Evolutionary conservation across 768 basidiomycete genomes (phyloP).

Genomic region (Termitomyces sp.): DNA sequence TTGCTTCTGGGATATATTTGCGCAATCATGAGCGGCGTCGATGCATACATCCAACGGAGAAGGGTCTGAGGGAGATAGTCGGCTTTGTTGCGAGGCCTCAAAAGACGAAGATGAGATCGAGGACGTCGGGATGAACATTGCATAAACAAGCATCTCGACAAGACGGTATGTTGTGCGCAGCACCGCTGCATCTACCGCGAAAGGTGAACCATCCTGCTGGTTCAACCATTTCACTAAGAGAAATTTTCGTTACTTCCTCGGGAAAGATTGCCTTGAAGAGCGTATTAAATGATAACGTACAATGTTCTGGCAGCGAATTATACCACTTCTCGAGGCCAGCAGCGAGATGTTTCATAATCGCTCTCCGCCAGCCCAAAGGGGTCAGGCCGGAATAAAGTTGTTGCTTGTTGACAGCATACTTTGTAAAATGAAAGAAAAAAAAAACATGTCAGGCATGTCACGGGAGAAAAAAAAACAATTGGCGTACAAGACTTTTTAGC

Average conservation of each 20-base stretch:
- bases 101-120: neutral
- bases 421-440: neutral
- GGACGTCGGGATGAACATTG: conserved; percentile 51
- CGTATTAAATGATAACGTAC: conserved; percentile 33
- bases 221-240: conserved; percentile 57
- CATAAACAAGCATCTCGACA: conserved; percentile 52
- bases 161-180: conserved; percentile 58
- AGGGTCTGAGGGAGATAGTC: conserved; percentile 25
- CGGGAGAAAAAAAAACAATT: neutral
- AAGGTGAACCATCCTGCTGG: conserved; percentile 37
- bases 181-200: conserved; percentile 53
- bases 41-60: conserved; percentile 55
- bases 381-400: conserved; percentile 49
- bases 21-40: conserved; percentile 55
- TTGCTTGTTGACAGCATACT: conserved; percentile 73
- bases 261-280: neutral
- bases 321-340: conserved; percentile 69
- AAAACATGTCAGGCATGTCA: neutral
- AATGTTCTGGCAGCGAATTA: conserved; percentile 59
- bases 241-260: neutral
- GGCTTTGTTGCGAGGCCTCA: conserved; percentile 1
- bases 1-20: conserved; percentile 52
- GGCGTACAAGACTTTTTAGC: conserved; percentile 59
- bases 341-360: conserved; percentile 63
- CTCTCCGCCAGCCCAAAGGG: conserved; percentile 46